These are phyloP conservation scores for Neurospora sp. DNA, from an alignment of 495 filamentous ascomycete genomes.

Conservation along the genomic window DNA sequence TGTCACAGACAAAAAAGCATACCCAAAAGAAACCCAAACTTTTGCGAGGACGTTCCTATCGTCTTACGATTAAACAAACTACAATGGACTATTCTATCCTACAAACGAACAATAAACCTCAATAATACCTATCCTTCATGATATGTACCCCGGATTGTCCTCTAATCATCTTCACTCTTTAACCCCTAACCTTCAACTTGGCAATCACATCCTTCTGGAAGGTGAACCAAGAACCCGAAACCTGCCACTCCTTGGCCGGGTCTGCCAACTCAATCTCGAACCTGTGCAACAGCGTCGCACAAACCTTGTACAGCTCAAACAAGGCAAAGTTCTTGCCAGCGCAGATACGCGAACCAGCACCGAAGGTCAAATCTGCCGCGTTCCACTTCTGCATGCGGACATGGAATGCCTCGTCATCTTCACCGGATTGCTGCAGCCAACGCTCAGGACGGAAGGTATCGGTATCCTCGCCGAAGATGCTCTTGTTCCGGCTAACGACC, in stretches of 20 bases:
- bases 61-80: not conserved
- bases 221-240: slow-evolving; percentile 6
- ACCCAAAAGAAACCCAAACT: not conserved
- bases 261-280: slow-evolving; percentile 30
- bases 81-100: not conserved
- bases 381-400: slow-evolving; percentile 11
- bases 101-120: not conserved
- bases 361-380: slow-evolving; percentile 36
- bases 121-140: not conserved
- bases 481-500: slow-evolving; percentile 22
- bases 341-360: slow-evolving; percentile 50
- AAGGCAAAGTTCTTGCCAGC: slow-evolving; percentile 53
- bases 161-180: not conserved
- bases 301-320: slow-evolving; percentile 55
- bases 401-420: slow-evolving; percentile 12
- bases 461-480: slow-evolving; percentile 38
- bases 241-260: slow-evolving; percentile 9
- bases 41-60: not conserved
- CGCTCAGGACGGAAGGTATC: slow-evolving; percentile 43
- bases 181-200: slow-evolving; percentile 2
- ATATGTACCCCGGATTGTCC: not conserved
- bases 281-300: slow-evolving; percentile 46
- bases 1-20: not conserved
- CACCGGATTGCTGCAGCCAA: slow-evolving; percentile 25
- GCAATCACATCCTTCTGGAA: slow-evolving; percentile 6